phyloP scores from a whole-genome alignment of 208 protist genomes.

The Zelonia costaricensis region DNA sequence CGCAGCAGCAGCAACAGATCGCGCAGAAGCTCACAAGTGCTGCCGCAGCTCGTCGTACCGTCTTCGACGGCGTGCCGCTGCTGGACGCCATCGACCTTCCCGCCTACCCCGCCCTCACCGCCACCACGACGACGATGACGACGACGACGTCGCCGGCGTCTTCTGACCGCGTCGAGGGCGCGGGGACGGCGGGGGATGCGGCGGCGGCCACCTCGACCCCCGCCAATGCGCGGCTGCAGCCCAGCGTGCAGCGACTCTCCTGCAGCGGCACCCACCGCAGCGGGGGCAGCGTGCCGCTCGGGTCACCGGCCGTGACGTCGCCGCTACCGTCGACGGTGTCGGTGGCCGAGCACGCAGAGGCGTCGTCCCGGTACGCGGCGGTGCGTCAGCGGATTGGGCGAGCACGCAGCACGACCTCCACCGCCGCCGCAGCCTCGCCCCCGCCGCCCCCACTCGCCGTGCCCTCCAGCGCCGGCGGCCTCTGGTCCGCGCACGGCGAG shows the following conservation, averaged over 20 bases:
- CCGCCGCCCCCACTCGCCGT: neutral
- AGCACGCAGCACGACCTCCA: slow-evolving; percentile 5
- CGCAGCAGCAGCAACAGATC: slow-evolving; percentile 3
- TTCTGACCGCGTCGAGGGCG: neutral
- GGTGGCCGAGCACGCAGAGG: slow-evolving; percentile 15
- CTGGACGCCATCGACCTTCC: slow-evolving; percentile 31
- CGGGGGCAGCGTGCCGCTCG: slow-evolving; percentile 5
- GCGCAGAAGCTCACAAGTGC: too few relatives aligned
- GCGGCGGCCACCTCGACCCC: neutral
- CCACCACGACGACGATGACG: neutral
- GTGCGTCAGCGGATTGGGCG: slow-evolving; percentile 28
- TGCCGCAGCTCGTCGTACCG: slow-evolving; percentile 6
- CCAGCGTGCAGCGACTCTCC: slow-evolving; percentile 8
- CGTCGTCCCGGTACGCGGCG: slow-evolving; percentile 24
- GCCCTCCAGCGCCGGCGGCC: neutral
- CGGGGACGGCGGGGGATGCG: neutral
- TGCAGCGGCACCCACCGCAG: neutral
- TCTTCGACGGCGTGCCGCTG: slow-evolving; percentile 30
- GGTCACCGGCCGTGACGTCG: slow-evolving; percentile 3
- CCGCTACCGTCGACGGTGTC: slow-evolving; percentile 5
- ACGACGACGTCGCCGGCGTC: neutral
- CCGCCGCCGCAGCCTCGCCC: neutral
- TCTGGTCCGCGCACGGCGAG: slow-evolving; percentile 18
- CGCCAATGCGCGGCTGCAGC: neutral
- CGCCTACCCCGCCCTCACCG: slow-evolving; percentile 5